Conservation (phyloP, 163 green algal species). For the Volvox carteri region DNA sequence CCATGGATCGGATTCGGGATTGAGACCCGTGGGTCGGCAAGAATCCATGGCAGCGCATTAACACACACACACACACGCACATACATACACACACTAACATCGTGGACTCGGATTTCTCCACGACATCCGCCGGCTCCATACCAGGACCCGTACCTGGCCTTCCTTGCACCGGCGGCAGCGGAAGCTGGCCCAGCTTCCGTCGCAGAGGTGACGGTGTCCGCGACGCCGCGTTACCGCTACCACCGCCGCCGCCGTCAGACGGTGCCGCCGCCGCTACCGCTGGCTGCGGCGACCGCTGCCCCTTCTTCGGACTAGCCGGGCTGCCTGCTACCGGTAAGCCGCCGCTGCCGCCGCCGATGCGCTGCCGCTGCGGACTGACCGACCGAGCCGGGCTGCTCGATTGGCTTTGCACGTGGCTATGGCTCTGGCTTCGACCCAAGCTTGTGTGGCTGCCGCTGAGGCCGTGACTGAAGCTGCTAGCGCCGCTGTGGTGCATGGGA, state of each 20-base stretch:
- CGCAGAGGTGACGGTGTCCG: background rate
- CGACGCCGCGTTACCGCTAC: background rate
- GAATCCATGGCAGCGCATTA: too few species aligned
- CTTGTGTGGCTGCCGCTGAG: background rate
- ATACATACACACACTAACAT: too few species aligned
- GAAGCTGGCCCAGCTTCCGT: background rate
- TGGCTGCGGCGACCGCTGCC: background rate
- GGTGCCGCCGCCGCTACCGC: background rate
- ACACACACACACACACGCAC: too few species aligned
- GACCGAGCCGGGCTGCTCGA: background rate
- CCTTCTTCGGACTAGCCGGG: background rate
- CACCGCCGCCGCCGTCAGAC: background rate
- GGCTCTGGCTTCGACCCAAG: background rate
- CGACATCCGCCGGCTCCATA: too few species aligned
- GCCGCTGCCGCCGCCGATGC: slow-evolving; percentile 11
- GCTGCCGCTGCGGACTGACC: background rate
- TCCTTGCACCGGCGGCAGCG: background rate
- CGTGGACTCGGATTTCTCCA: too few species aligned
- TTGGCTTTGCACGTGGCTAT: background rate
- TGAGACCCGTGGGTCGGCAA: too few species aligned
- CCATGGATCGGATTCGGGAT: too few species aligned
- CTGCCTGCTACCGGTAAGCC: background rate
- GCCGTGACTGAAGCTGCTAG: background rate
- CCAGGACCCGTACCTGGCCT: slow-evolving; percentile 25
- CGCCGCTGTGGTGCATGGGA: background rate